Evolutionary conservation across 2,329 filamentous ascomycete genomes (phyloP).

Genomic region (Pyricularia sp.): DNA sequence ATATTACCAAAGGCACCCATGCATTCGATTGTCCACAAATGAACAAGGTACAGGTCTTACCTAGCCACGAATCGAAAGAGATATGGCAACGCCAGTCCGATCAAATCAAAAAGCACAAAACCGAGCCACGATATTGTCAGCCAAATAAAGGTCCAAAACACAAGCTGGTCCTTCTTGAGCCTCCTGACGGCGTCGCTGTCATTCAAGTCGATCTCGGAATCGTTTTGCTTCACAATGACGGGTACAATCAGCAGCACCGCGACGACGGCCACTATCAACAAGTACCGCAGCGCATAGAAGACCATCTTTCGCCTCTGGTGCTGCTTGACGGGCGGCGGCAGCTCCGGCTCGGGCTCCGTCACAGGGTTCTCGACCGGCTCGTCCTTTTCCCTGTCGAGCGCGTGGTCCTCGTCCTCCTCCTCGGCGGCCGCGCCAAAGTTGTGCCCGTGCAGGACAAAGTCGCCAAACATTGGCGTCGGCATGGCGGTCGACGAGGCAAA

Average conservation of each 20-base stretch:
- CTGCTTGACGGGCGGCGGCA: not conserved
- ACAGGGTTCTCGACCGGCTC: not conserved
- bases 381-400: not conserved
- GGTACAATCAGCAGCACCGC: conserved; percentile 12
- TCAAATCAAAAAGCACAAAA: conserved; percentile 10
- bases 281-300: conserved; percentile 12
- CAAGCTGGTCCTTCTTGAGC: conserved; percentile 10
- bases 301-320: conserved; percentile 3
- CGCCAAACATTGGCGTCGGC: not conserved
- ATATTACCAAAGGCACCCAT: no score
- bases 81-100: conserved; percentile 15
- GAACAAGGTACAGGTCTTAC: conserved; percentile 4
- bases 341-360: conserved; percentile 1
- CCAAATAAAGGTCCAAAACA: conserved; percentile 16
- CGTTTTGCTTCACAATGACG: conserved; percentile 11
- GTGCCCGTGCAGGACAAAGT: not conserved
- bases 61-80: conserved; percentile 17
- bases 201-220: conserved; percentile 9
- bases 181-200: conserved; percentile 7
- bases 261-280: conserved; percentile 10
- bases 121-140: conserved; percentile 14
- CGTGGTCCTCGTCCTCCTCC: not conserved
- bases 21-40: not conserved
- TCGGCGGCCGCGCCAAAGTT: not conserved
- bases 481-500: not conserved